Evolutionary conservation across 139 green algal genomes (phyloP).

Genomic region (Desmodesmus armatus): DNA sequence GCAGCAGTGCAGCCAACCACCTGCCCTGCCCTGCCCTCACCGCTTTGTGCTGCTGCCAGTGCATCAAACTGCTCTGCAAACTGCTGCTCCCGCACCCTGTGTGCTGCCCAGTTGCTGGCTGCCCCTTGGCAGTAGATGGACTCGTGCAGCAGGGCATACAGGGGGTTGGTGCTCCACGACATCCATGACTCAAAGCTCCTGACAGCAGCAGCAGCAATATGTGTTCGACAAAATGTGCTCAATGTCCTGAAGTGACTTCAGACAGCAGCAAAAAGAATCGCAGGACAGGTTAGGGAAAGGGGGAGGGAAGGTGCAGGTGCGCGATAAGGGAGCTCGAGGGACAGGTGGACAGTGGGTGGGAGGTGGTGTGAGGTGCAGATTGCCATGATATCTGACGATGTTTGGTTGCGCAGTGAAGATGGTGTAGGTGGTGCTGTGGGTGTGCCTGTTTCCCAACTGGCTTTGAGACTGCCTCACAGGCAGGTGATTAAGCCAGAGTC

Average conservation of each 20-base stretch:
- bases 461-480: no score
- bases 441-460: no score
- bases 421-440: not conserved
- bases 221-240: no score
- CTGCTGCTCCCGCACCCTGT: slow-evolving; percentile 68
- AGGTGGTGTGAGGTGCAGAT: no score
- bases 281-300: no score
- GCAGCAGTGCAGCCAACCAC: not conserved
- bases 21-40: slow-evolving; percentile 29
- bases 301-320: no score
- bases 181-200: slow-evolving; percentile 75
- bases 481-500: no score
- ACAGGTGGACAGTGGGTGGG: no score
- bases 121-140: slow-evolving; percentile 93
- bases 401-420: not conserved
- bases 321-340: no score
- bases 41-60: slow-evolving; percentile 49
- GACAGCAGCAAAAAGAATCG: not conserved
- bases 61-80: slow-evolving; percentile 79
- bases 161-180: slow-evolving; percentile 91
- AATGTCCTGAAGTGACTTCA: no score
- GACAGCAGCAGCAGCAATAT: not conserved
- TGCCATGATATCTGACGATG: not conserved
- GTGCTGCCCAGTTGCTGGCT: slow-evolving; percentile 76
- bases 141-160: slow-evolving; percentile 97